Base-by-base conservation (phyloP, 2,329 filamentous ascomycete genomes). In the Cladosporium phlei region DNA sequence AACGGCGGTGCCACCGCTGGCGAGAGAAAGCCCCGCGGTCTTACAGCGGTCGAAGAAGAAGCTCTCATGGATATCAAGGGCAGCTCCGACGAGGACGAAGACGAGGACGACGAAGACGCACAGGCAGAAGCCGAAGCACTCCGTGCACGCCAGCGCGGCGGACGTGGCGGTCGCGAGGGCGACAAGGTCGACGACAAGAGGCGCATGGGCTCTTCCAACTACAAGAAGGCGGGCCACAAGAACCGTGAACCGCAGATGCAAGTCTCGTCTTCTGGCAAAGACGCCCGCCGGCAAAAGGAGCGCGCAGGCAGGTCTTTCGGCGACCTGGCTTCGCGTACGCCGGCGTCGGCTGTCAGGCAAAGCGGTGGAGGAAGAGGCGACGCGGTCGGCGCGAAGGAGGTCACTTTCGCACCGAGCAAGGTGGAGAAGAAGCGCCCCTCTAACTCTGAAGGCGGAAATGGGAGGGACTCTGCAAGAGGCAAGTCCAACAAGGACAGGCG, bases 361-460 rank as follows among this genome's bases (percentile, higher is more conserved):
- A 58, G 47, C 12, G 57, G 53, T 2, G 63, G 59, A 5, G 63
- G 53, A 0, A 47, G 48, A 28, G 51, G 55, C n/a, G 58, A 57
- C 19, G 69, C 71, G 0, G 69, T 75, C 5, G 75, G 75, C 7
- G 75, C 76, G 58, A 78, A 82, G 58, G 76, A 83, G 57, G 76
- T 90, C 52, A 84, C 82, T n/a, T 91, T 90, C 64, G 75, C 82
- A 49, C 85, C 85, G 7, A 73, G 76, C 52, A 73, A 61, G 65
- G 74, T 52, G 5, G 43, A 74, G 58, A 66, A 65, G 59, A 67
- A 61, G 51, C 33, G 40, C n/a, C 33, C 30, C 17, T 39, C 43
- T 20, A 28, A 48, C 47, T 49, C 46, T 37, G 44, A 22, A 38
- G 47, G 40, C 40, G 38, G 48, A 47, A 58, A 52, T 61, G 60